Conservation (phyloP, 176 grass and related monocot genomes). For the Oryza rufipogon region DNA sequence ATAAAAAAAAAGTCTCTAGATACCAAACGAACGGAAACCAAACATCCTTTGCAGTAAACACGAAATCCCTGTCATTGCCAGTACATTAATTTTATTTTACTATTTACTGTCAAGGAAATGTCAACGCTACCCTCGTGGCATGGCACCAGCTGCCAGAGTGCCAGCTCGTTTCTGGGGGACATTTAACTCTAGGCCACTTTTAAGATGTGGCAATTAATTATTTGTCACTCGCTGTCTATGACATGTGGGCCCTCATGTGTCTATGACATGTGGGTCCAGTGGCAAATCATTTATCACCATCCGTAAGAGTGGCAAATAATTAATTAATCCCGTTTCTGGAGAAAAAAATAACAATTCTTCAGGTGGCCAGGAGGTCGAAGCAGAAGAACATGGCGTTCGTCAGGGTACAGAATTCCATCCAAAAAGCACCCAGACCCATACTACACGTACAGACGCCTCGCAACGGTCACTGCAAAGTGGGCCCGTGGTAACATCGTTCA, state of each 20-base stretch:
- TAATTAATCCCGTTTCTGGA: too few relatives aligned
- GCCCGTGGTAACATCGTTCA: too few relatives aligned
- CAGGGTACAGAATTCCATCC: not conserved
- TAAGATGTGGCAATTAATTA: too few relatives aligned
- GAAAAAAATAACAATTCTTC: not conserved
- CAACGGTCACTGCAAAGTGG: not conserved
- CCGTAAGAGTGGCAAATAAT: too few relatives aligned
- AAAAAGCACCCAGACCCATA: not conserved
- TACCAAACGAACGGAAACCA: constrained; percentile 8
- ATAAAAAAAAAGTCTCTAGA: not conserved
- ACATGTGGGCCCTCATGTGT: too few relatives aligned
- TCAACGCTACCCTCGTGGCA: not conserved
- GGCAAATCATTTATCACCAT: too few relatives aligned
- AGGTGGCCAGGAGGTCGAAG: not conserved
- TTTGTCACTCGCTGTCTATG: too few relatives aligned
- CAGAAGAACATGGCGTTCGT: constrained; percentile 3
- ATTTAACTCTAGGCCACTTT: too few relatives aligned
- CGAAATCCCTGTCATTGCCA: constrained; percentile 26
- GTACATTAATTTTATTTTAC: not conserved
- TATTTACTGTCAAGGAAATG: not conserved
- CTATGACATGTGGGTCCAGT: too few relatives aligned
- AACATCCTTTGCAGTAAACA: constrained; percentile 29
- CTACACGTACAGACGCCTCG: not conserved
- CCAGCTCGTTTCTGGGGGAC: not conserved
- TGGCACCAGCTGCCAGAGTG: not conserved